These are phyloP conservation scores for Aspergillus novoparasiticus DNA, from an alignment of 2,329 filamentous ascomycete genomes.

Conservation along the genomic window DNA sequence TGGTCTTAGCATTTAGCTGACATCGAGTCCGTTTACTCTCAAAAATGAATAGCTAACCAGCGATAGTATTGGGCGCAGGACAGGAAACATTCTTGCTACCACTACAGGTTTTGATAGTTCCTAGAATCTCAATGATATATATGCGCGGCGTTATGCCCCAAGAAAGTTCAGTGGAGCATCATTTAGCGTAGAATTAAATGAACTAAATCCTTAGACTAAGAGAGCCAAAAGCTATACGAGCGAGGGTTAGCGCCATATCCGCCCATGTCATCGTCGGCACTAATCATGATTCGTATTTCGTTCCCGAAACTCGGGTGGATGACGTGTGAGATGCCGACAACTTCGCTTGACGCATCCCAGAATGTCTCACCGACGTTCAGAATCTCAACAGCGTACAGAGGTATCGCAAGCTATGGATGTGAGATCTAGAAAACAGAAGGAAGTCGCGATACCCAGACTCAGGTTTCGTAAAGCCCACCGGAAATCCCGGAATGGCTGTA, in stretches of 20 bases:
- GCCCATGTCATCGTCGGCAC: neutral
- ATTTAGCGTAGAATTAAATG: neutral
- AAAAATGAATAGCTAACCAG: too few species aligned
- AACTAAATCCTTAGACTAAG: neutral
- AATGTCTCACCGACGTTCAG: neutral
- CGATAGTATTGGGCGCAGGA: too few species aligned
- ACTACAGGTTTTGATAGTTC: too few species aligned
- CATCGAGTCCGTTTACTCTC: too few species aligned
- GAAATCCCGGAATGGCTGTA: neutral
- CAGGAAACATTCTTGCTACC: too few species aligned
- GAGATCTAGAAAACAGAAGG: neutral
- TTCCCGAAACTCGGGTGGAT: neutral
- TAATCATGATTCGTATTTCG: neutral
- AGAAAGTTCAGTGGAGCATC: neutral
- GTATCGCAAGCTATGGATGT: neutral
- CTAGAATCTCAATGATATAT: too few species aligned
- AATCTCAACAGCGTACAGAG: neutral
- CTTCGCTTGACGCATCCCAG: too few species aligned
- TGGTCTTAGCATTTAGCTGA: rapidly evolving
- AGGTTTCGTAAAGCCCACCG: neutral
- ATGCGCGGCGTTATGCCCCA: too few species aligned
- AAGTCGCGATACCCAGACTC: neutral
- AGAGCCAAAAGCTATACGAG: neutral
- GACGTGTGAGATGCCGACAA: neutral
- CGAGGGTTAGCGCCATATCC: neutral